phyloP scores from a whole-genome alignment of 2,329 filamentous ascomycete species.

The Cladosporium phlei region DNA sequence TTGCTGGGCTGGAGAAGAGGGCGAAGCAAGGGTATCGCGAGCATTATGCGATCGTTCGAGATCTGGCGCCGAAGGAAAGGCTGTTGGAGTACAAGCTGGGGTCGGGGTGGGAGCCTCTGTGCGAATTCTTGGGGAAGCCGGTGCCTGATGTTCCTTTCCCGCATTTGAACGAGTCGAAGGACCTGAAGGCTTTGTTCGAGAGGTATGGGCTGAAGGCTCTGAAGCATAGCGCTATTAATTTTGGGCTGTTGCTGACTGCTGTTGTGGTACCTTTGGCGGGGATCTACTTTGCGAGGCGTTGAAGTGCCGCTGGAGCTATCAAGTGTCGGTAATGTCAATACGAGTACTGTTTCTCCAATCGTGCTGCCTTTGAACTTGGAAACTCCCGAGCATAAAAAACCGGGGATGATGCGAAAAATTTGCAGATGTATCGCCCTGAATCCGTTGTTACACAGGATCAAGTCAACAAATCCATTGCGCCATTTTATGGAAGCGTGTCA shows the following conservation, averaged over 20 bases:
- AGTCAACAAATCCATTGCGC: no score
- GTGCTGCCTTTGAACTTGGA: no score
- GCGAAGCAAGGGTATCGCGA: conserved; percentile 15
- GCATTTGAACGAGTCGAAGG: conserved; percentile 42
- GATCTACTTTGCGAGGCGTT: background rate
- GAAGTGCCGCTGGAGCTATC: no score
- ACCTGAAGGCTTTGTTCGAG: conserved; percentile 30
- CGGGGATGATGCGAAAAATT: no score
- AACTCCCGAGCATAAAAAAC: no score
- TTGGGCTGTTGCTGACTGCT: background rate
- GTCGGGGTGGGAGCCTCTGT: conserved; percentile 16
- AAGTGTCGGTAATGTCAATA: no score
- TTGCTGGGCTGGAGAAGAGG: conserved; percentile 7
- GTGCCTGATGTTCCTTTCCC: conserved; percentile 2
- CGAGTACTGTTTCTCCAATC: no score
- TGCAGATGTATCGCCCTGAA: no score
- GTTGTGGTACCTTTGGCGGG: background rate
- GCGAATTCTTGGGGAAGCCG: conserved; percentile 14
- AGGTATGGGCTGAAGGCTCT: background rate
- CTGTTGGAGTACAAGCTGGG: conserved; percentile 13
- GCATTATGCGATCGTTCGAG: conserved; percentile 19
- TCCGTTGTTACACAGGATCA: no score
- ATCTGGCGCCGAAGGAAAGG: conserved; percentile 19
- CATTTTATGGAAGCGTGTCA: no score
- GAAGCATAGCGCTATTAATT: background rate